A percentile compares a stretch with the other conserved stretches of the same genome.
Conservation (phyloP, 2,329 filamentous ascomycete genomes). For the Nothomitra cinnamomea region DNA sequence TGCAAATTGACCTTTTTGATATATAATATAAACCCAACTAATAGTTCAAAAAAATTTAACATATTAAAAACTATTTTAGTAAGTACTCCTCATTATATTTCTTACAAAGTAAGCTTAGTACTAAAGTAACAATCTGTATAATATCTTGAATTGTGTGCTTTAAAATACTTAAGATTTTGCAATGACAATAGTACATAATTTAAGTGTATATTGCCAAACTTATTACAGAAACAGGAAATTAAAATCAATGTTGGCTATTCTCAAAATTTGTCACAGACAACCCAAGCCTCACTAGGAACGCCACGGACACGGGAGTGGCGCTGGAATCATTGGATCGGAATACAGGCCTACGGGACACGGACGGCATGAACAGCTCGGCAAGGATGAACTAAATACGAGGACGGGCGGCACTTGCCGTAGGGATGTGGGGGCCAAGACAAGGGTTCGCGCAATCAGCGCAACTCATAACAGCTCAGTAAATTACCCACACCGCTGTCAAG, state of each 20-base stretch:
- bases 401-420: too few relatives aligned
- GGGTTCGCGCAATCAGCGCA: too few relatives aligned
- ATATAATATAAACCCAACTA: slow-evolving; percentile 7
- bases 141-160: neutral
- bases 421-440: too few relatives aligned
- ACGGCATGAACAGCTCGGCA: too few relatives aligned
- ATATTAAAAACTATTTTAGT: slow-evolving; percentile 11
- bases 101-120: neutral
- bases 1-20: slow-evolving; percentile 12
- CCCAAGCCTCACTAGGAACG: too few relatives aligned
- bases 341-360: too few relatives aligned
- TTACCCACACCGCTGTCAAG: too few relatives aligned
- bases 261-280: too few relatives aligned
- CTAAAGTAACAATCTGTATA: neutral
- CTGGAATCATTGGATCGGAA: too few relatives aligned
- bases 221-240: neutral
- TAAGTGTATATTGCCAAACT: neutral
- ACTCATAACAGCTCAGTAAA: too few relatives aligned
- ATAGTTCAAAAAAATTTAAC: slow-evolving; percentile 9
- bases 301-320: too few relatives aligned
- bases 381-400: too few relatives aligned
- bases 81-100: neutral
- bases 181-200: neutral
- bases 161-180: neutral
- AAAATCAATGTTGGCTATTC: neutral